Evolutionary conservation across 257 asterid species (phyloP).

Genomic region (Primulina tabacum): DNA sequence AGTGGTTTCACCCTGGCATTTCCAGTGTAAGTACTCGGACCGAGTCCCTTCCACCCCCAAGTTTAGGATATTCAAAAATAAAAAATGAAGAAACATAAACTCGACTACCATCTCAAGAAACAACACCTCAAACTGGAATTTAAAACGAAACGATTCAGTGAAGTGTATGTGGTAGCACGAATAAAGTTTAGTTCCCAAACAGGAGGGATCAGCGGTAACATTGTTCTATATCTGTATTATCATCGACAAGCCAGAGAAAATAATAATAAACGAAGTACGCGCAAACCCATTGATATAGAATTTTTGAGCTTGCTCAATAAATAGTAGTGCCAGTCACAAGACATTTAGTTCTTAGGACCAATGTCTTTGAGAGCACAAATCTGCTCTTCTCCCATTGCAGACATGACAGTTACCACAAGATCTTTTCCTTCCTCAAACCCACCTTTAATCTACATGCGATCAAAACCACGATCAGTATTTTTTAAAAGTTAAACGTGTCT

Average conservation of each 20-base stretch:
- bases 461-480: neutral
- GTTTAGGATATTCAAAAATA: too few relatives aligned
- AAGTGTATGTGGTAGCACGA: neutral
- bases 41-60: too few relatives aligned
- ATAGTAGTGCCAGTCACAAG: neutral
- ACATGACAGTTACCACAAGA: slow-evolving; percentile 33
- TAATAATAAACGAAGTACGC: neutral
- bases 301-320: neutral
- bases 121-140: neutral
- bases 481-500: neutral
- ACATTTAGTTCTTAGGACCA: slow-evolving; percentile 26
- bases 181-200: neutral
- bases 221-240: slow-evolving; percentile 2
- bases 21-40: too few relatives aligned
- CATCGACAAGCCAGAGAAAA: neutral
- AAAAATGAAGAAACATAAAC: neutral
- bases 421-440: slow-evolving; percentile 35
- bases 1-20: too few relatives aligned
- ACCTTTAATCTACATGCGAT: slow-evolving; percentile 22
- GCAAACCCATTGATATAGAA: slow-evolving; percentile 6
- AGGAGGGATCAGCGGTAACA: neutral
- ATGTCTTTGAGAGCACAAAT: slow-evolving; percentile 32
- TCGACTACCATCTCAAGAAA: neutral
- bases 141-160: neutral
- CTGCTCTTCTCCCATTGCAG: slow-evolving; percentile 30